Base-by-base conservation (phyloP, 352 stramenopile species). In the Pythium dissimile region DNA sequence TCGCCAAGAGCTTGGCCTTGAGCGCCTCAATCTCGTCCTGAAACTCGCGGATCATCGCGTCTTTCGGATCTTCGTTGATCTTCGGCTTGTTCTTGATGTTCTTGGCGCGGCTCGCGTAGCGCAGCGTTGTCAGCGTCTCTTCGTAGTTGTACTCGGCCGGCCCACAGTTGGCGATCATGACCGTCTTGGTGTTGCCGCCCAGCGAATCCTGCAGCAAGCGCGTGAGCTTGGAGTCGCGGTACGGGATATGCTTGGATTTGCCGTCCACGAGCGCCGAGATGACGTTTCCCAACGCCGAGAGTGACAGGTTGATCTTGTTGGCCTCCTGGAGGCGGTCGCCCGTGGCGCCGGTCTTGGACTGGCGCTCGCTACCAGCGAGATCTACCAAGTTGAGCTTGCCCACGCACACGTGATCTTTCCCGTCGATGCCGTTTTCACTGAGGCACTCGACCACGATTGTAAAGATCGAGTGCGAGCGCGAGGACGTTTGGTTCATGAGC, bases 61-160 rank as follows among this genome's bases (percentile, higher is more conserved):
- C 95, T 62, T 99, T 99, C 0, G 94, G 94, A 62, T 99, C 97
- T 66, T 99, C 94, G 65, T 99, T 99, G 49, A 99, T 98, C 56
- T 97, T 96, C 1, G 97, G 96, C 53, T 98, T 98, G 77, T 99
- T 99, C 66, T 99, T 99, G 72, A 99, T 99, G 71, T 99, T 99
- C 83, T 99, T 99, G 27, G 97, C 97, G 21, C 97, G 91, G 67
- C 96, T 98, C 9, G 96, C 96, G 72, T 99, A 99, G 18, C 92
- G 80, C 18, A 98, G 66, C 10, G 95, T 98, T 10, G 88, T 97
- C 6, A 98, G 66, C 6, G 86, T 98, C 72, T 94, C 82, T 39
- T 99, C 96, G 66, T 98, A 98, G 67, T 99, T 99, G 76, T 98
- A 99, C 71, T 98, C 95, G 13, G 96, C 96, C 0, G 96, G 96